Conservation (phyloP, 2,329 filamentous ascomycete species). For the Pseudohalonectria lignicola region DNA sequence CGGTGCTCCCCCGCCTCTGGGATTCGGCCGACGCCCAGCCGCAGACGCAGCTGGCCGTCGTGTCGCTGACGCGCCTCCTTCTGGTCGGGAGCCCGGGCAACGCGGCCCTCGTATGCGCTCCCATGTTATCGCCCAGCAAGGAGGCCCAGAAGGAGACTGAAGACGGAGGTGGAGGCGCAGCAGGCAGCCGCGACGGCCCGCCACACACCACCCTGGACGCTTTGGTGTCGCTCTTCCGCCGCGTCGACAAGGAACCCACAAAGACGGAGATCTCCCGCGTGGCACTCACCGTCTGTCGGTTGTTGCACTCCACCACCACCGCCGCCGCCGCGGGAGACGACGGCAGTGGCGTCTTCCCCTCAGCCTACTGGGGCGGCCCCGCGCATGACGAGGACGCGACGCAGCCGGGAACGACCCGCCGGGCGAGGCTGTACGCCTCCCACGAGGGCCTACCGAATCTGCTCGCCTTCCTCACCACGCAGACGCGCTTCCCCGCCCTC, state of each 20-base stretch:
- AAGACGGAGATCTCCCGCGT: constrained; percentile 49
- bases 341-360: constrained; percentile 9
- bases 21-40: constrained; percentile 32
- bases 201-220: constrained; percentile 22
- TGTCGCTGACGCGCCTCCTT: constrained; percentile 46
- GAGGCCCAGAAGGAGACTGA: constrained; percentile 15
- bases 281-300: constrained; percentile 39
- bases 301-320: constrained; percentile 33
- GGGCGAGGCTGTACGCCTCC: constrained; percentile 30
- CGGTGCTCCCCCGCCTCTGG: constrained; percentile 42
- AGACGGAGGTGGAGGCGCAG: too few species aligned
- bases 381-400: neutral
- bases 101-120: constrained; percentile 34
- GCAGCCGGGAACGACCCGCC: too few species aligned
- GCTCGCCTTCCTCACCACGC: constrained; percentile 41
- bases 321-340: neutral
- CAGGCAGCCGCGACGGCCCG: too few species aligned
- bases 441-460: constrained; percentile 29
- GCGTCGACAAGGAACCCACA: constrained; percentile 41
- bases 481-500: constrained; percentile 47
- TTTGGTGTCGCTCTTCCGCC: constrained; percentile 26
- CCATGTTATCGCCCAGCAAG: constrained; percentile 15
- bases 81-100: constrained; percentile 41
- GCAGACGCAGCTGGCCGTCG: constrained; percentile 49
- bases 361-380: neutral